Evolutionary conservation across 2,329 filamentous ascomycete genomes (phyloP).

Genomic region (Fusarium odoratissimum): DNA sequence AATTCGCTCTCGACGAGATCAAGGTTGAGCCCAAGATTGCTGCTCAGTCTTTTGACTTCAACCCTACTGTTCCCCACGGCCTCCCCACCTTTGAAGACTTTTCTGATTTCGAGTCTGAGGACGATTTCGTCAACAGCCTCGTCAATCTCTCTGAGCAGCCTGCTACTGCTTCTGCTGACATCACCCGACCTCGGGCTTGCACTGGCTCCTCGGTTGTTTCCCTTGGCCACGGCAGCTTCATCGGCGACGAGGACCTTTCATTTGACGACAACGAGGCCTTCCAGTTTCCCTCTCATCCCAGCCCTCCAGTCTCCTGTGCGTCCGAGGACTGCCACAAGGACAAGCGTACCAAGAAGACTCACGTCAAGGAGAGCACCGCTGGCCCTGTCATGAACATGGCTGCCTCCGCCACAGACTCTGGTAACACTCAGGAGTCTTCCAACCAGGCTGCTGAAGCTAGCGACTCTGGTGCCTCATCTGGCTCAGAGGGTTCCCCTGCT

Average conservation of each 20-base stretch:
- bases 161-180: slow-evolving; percentile 58
- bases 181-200: slow-evolving; percentile 76
- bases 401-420: slow-evolving; percentile 50
- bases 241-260: slow-evolving; percentile 80
- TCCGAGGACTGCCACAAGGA: slow-evolving; percentile 64
- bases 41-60: slow-evolving; percentile 64
- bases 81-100: slow-evolving; percentile 85
- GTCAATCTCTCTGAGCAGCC: slow-evolving; percentile 69
- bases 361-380: slow-evolving; percentile 57
- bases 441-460: slow-evolving; percentile 52
- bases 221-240: slow-evolving; percentile 80
- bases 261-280: slow-evolving; percentile 76
- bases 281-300: slow-evolving; percentile 70
- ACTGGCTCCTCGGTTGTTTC: slow-evolving; percentile 76
- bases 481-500: slow-evolving; percentile 58
- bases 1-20: slow-evolving; percentile 75
- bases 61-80: slow-evolving; percentile 62
- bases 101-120: slow-evolving; percentile 90
- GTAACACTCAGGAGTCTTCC: slow-evolving; percentile 51
- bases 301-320: slow-evolving; percentile 55
- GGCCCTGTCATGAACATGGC: slow-evolving; percentile 58
- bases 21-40: slow-evolving; percentile 62
- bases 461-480: slow-evolving; percentile 55
- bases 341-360: slow-evolving; percentile 68
- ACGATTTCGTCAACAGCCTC: slow-evolving; percentile 80